Conservation (phyloP, 805 yeast genomes). For the Cyberlindnera saturnus region DNA sequence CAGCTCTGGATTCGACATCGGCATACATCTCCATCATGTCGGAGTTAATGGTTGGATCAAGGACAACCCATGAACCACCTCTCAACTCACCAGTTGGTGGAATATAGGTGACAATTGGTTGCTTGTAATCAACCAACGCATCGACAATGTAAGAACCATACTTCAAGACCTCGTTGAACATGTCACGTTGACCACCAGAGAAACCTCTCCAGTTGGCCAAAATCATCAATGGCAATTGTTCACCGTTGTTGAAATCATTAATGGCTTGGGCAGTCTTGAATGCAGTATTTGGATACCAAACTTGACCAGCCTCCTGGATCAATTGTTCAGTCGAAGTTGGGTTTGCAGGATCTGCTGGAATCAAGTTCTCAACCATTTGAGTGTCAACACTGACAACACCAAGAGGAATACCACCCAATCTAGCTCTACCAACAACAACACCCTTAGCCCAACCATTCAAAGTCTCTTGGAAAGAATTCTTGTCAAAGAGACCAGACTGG, state of each 20-base stretch:
- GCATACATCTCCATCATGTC: constrained; percentile 99
- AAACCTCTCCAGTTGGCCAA: constrained; percentile 99
- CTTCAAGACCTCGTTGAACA: constrained; percentile 97
- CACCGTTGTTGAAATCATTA: constrained; percentile 96
- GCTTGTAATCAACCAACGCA: constrained; percentile 91
- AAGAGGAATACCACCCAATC: constrained; percentile 97
- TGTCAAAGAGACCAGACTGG: constrained; percentile 88
- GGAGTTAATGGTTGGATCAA: constrained; percentile 93
- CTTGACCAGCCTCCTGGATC: constrained; percentile 97
- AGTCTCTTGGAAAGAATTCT: constrained; percentile 90
- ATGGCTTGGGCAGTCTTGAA: constrained; percentile 99
- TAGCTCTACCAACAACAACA: constrained; percentile 98
- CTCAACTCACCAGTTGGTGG: constrained; percentile 98
- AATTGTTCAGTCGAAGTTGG: constrained; percentile 85
- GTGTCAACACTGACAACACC: constrained; percentile 98
- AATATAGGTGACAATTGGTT: constrained; percentile 93
- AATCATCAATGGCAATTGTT: constrained; percentile 94
- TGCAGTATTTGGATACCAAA: constrained; percentile 99
- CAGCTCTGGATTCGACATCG: constrained; percentile 91
- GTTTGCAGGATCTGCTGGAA: constrained; percentile 98
- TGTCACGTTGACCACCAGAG: constrained; percentile 99
- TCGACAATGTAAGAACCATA: constrained; percentile 97
- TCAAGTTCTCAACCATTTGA: constrained; percentile 77
- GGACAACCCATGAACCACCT: constrained; percentile 99
- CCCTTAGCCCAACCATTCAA: constrained; percentile 98